Evolutionary conservation across 805 yeast species (phyloP), one percentile per base, ranked within the genome.

Genomic region (Nakazawaea ishiwadae): DNA sequence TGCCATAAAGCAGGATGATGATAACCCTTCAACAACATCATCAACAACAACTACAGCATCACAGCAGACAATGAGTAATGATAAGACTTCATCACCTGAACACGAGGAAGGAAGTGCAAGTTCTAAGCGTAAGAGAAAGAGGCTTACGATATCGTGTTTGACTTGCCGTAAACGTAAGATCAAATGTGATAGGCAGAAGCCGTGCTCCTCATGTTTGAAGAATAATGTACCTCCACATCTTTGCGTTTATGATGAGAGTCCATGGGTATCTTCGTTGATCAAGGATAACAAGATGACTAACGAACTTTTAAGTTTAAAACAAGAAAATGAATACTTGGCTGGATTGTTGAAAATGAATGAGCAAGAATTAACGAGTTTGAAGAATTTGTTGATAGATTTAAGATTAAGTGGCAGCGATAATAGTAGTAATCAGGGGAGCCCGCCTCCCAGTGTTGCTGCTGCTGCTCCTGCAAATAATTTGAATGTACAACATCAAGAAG

Each of bases 141-240:
- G 60, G 31, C 47, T 51, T 10, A 50, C 51, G 7, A 46, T 58
- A 8, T 59, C 55, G 3, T 60, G 66, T 45, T 44, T 47, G 3
- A 47, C 51, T 7, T 60, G 66, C 40, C 54, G 58, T 31, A 47
- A 54, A 35, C 41, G 61, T 30, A 60, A 60, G 45, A 56, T 57
- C 18, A 55, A 52, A 39, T 60, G 66, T 51, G 64, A 60, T 41
- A 49, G 54, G 38, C 52, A 47, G 12, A 45, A 47, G 14, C 66
- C 66, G 2, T 60, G 66, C 40, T 46, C 56, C 1, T 46, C 56
- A 1, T 60, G 66, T 49, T 29, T 50, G 3, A 51, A 48, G 28
- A 42, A 50, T 11, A 49, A 51, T 23, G 51, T 50, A 10, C 44
- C 44, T 4, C 33, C 40, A 10, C 44, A 41, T 31, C 18, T 41